A percentile compares a stretch with the other conserved stretches of the same genome.
phyloP scores from a whole-genome alignment of 805 yeast genomes.

The Yamadazyma insecticola region DNA sequence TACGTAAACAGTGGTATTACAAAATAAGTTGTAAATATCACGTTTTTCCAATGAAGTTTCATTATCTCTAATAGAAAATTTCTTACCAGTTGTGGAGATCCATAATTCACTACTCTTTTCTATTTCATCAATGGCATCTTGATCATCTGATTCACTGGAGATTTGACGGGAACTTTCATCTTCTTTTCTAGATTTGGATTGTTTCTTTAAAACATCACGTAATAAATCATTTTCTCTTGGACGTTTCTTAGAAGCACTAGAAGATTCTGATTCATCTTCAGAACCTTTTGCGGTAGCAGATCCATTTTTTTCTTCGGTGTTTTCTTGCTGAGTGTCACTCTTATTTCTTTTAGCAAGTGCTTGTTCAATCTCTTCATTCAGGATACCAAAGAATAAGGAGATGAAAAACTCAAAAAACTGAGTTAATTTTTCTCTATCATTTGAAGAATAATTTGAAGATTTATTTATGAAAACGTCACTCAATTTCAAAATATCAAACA shows the following conservation, averaged over 20 bases:
- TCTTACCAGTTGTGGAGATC: slow-evolving; percentile 34
- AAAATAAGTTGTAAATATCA: slow-evolving; percentile 70
- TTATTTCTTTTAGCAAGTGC: slow-evolving; percentile 17
- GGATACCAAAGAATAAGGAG: slow-evolving; percentile 64
- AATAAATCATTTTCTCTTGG: slow-evolving; percentile 52
- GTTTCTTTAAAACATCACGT: slow-evolving; percentile 56
- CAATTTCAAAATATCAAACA: slow-evolving; percentile 69
- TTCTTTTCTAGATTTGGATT: slow-evolving; percentile 38
- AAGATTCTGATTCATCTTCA: background rate
- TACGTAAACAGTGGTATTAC: slow-evolving; percentile 82
- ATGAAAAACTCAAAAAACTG: slow-evolving; percentile 68
- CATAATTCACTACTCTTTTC: slow-evolving; percentile 39
- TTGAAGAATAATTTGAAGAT: slow-evolving; percentile 69
- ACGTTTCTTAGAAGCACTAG: slow-evolving; percentile 39
- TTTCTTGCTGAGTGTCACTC: slow-evolving; percentile 1
- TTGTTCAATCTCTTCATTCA: slow-evolving; percentile 44
- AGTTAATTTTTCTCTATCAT: slow-evolving; percentile 74
- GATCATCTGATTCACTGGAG: slow-evolving; percentile 27
- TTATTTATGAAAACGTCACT: slow-evolving; percentile 62
- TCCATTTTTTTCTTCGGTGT: slow-evolving; percentile 9
- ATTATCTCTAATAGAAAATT: slow-evolving; percentile 25
- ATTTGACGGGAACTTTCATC: slow-evolving; percentile 24
- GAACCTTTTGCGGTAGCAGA: background rate
- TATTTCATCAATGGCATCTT: slow-evolving; percentile 24
- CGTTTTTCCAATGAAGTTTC: slow-evolving; percentile 32